Evolutionary conservation across 352 stramenopile genomes (phyloP).

Genomic region (Phytophthora megakarya): DNA sequence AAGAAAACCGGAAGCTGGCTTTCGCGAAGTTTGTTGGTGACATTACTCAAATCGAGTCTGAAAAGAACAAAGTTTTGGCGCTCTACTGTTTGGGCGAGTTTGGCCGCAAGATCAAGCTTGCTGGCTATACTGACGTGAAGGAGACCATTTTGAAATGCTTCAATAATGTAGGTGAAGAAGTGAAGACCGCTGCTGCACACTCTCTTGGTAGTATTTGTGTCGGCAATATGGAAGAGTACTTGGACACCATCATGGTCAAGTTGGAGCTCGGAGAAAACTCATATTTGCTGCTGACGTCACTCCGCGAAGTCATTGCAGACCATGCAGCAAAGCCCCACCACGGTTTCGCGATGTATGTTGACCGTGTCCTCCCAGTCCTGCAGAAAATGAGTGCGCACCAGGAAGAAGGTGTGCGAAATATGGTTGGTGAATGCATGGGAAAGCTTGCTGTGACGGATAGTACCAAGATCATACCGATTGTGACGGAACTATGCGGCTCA

Average conservation of each 20-base stretch:
- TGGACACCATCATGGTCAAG: constrained; percentile 93
- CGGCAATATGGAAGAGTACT: constrained; percentile 90
- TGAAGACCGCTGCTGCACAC: constrained; percentile 96
- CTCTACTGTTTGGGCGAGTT: constrained; percentile 96
- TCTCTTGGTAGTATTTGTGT: constrained; percentile 96
- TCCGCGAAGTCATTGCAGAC: constrained; percentile 96
- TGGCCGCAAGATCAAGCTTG: constrained; percentile 92
- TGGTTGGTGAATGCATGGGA: constrained; percentile 97
- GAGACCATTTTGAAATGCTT: constrained; percentile 92
- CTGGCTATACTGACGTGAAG: constrained; percentile 85
- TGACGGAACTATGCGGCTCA: constrained; percentile 83
- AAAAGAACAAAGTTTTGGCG: constrained; percentile 88
- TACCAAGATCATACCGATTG: constrained; percentile 85
- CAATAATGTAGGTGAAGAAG: constrained; percentile 87
- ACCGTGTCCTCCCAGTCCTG: constrained; percentile 94
- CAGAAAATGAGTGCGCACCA: constrained; percentile 91
- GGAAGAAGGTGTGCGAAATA: constrained; percentile 96
- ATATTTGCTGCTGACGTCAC: constrained; percentile 95
- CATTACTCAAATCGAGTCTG: constrained; percentile 55
- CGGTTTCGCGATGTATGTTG: constrained; percentile 75
- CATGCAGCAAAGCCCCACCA: constrained; percentile 78
- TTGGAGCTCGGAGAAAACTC: constrained; percentile 92
- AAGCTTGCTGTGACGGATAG: constrained; percentile 93
- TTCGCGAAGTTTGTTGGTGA: constrained; percentile 79
- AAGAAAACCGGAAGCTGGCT: constrained; percentile 63